Conservation (phyloP, 1,284 basidiomycete species). For the Macrocystidia cucumis region DNA sequence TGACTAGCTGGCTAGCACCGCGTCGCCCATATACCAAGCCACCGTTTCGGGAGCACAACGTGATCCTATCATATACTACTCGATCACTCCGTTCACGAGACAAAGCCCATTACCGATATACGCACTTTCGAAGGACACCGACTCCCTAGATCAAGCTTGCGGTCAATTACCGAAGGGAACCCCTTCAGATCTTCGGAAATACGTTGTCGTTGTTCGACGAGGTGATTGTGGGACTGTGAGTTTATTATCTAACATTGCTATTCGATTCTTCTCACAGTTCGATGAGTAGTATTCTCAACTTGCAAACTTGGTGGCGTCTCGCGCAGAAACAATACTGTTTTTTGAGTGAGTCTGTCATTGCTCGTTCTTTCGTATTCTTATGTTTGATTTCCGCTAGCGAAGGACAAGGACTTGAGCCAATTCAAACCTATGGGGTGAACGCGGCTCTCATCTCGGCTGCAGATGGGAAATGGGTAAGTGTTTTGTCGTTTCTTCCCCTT, state of each 20-base stretch:
- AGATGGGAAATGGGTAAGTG: constrained; percentile 22
- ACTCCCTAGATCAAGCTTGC: constrained; percentile 44
- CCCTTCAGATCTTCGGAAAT: constrained; percentile 41
- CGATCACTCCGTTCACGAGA: constrained; percentile 28
- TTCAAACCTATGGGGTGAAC: constrained; percentile 23
- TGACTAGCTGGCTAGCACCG: constrained; percentile 17
- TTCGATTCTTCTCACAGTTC: not conserved
- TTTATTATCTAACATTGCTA: not conserved
- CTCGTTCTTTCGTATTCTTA: not conserved
- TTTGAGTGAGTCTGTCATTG: constrained; percentile 27
- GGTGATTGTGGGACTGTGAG: constrained; percentile 43
- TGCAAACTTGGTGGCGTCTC: constrained; percentile 31
- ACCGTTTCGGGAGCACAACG: constrained; percentile 30
- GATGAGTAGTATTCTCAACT: no score
- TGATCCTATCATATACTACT: constrained; percentile 33
- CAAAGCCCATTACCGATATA: constrained; percentile 29
- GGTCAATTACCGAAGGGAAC: constrained; percentile 40
- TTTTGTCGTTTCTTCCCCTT: not conserved
- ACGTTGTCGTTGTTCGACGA: constrained; percentile 41
- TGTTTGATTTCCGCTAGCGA: constrained; percentile 24
- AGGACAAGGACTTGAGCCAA: constrained; percentile 21
- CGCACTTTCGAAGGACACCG: constrained; percentile 33
- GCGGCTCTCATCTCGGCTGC: constrained; percentile 31
- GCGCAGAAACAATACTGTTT: constrained; percentile 27
- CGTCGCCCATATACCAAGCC: constrained; percentile 29